These are phyloP conservation scores for Phyllachora maydis DNA, from an alignment of 2,329 filamentous ascomycete genomes.

Conservation along the genomic window DNA sequence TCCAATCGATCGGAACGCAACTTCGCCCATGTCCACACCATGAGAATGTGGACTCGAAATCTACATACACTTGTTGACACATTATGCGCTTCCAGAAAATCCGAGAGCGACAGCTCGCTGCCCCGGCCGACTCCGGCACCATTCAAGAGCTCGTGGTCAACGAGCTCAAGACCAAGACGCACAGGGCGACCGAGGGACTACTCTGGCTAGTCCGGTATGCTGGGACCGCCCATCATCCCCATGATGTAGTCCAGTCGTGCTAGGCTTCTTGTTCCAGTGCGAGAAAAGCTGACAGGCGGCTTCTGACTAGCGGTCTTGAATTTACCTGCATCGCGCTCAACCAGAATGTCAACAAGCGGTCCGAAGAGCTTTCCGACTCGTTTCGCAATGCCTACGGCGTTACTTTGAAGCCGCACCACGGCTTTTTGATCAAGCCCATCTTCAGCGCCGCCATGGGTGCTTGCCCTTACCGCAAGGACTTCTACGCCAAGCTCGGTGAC, in stretches of 20 bases:
- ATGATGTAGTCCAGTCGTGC: no score
- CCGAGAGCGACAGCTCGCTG: constrained; percentile 58
- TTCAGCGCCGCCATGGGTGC: constrained; percentile 88
- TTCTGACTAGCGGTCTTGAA: constrained; percentile 54
- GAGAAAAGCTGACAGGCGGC: constrained; percentile 1
- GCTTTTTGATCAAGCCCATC: constrained; percentile 72
- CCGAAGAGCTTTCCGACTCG: constrained; percentile 62
- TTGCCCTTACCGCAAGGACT: constrained; percentile 82
- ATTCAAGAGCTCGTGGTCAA: constrained; percentile 71
- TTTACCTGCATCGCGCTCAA: constrained; percentile 77
- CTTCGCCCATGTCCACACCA: constrained; percentile 1
- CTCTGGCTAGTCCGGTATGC: constrained; percentile 73
- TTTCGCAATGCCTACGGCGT: constrained; percentile 71
- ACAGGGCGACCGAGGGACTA: constrained; percentile 72
- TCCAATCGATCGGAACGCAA: constrained; percentile 1
- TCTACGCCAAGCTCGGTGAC: constrained; percentile 69
- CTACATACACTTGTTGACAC: constrained; percentile 1
- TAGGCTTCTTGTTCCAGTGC: no score
- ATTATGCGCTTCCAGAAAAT: constrained; percentile 47
- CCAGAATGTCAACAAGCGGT: constrained; percentile 47
- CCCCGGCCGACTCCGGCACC: constrained; percentile 59
- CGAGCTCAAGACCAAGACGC: constrained; percentile 79
- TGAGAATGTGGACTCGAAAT: no score
- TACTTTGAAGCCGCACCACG: constrained; percentile 85
- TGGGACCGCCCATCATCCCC: background rate